Base-by-base conservation (phyloP, 2,329 filamentous ascomycete genomes). In the Aspergillus spinulosporus region DNA sequence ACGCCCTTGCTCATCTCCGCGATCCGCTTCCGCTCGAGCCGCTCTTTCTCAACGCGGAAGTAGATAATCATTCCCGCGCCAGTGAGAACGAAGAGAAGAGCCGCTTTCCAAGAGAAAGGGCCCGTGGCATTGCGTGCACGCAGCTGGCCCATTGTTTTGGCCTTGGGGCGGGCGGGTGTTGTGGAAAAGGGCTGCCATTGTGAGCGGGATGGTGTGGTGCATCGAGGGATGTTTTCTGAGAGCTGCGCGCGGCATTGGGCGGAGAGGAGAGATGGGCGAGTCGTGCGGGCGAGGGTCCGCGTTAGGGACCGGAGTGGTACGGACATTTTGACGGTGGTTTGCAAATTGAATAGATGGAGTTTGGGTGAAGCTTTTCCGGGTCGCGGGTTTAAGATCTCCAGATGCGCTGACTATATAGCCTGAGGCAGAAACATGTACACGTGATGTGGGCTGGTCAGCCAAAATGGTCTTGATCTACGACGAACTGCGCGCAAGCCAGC, bases 1-100 rank as follows among this genome's bases (percentile, higher is more conserved):
- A 97, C 87, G 8, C 93, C 92, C 78, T 99, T 99, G 63, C 88
- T 89, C 65, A 93, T 89, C 71, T 97, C 92, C 5, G 92, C 92
- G 65, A 97, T 85, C 55, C 92, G 84, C 78, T 92, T 89, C 61
- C 92, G 85, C 71, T 94, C 87, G 85, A 99, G 88, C 68, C 94
- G 88, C 66, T 85, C 85, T 80, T 97, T 97, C 76, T 99, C 94
- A 67, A 87, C 85, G 68, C 92, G 90, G 76, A 99, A 97, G 74
- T 97, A 99, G 76, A 90, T 84, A 59, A 92, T 86, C 67, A 99
- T 81, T 29, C 85, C 88, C 9, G 78, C 86, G 65, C 90, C 92
- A 2, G 92, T 88, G 46, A 83, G 71, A 62, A 97, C 81, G 78
- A 99, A 97, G 61, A 99, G 82, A 49, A 92, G 65, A 14, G 91